These are phyloP conservation scores for Tephrocybe sp. DNA, from an alignment of 768 basidiomycete species.

Conservation along the genomic window DNA sequence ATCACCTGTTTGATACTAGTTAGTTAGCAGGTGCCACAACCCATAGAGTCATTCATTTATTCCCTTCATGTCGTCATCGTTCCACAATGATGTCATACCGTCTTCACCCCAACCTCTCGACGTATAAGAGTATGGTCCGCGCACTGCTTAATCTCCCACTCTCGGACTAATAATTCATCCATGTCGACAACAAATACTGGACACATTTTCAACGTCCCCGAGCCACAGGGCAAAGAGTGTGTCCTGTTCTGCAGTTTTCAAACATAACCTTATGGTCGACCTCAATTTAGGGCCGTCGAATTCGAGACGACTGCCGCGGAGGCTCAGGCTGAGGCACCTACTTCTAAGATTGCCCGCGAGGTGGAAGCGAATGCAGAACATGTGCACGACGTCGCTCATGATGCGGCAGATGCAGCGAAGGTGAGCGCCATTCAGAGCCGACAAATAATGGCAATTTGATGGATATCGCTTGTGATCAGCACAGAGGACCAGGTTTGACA, in stretches of 20 bases:
- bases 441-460: too few relatives aligned
- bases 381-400: constrained; percentile 43
- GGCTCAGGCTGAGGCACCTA: constrained; percentile 50
- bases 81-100: constrained; percentile 10
- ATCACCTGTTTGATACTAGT: background rate
- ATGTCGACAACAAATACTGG: constrained; percentile 24
- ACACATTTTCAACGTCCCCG: constrained; percentile 39
- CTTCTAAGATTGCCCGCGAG: constrained; percentile 35
- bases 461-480: constrained; percentile 5
- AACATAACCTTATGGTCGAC: too few relatives aligned
- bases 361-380: constrained; percentile 48
- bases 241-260: constrained; percentile 7
- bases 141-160: background rate
- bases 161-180: background rate
- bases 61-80: constrained; percentile 3
- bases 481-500: constrained; percentile 30
- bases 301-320: constrained; percentile 56
- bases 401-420: constrained; percentile 55
- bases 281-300: constrained; percentile 28
- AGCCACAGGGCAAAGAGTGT: constrained; percentile 33
- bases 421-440: constrained; percentile 29
- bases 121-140: background rate
- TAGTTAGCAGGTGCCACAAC: background rate
- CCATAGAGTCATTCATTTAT: constrained; percentile 8
- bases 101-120: background rate